A percentile compares a stretch with the other conserved stretches of the same genome.
These are phyloP conservation scores for Vishniacozyma victoriae DNA, from an alignment of 768 basidiomycete species.

Conservation along the genomic window DNA sequence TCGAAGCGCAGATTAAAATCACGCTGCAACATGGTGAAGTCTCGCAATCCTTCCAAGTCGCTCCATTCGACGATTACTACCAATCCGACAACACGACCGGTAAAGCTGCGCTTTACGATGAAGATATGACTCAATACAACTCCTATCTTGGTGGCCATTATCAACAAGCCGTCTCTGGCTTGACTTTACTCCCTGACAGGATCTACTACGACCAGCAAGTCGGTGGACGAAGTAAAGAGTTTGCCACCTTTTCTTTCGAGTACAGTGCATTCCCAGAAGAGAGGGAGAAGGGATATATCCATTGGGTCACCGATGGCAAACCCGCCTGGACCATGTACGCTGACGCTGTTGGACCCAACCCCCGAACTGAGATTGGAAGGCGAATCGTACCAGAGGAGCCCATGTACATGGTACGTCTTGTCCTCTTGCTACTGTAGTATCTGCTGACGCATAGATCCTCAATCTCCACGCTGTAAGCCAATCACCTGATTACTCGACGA, in stretches of 20 bases:
- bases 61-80: constrained; percentile 56
- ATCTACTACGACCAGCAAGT: constrained; percentile 29
- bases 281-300: constrained; percentile 39
- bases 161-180: constrained; percentile 56
- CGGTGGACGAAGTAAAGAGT: constrained; percentile 16
- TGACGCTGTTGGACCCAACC: constrained; percentile 60
- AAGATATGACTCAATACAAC: constrained; percentile 48
- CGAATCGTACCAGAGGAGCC: constrained; percentile 77
- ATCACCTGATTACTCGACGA: neutral
- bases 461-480: constrained; percentile 23
- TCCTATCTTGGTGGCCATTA: constrained; percentile 46
- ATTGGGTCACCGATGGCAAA: constrained; percentile 42
- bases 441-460: constrained; percentile 18
- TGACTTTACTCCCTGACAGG: constrained; percentile 49
- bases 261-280: constrained; percentile 47
- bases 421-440: neutral
- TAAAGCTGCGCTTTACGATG: constrained; percentile 24
- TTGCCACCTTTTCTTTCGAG: constrained; percentile 49
- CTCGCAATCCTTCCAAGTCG: constrained; percentile 72
- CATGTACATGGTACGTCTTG: constrained; percentile 64
- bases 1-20: constrained; percentile 77
- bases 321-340: constrained; percentile 54
- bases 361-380: constrained; percentile 57
- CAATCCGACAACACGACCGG: constrained; percentile 45
- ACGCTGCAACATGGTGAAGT: constrained; percentile 51